Percentiles rank a stretch among this genome's conserved stretches.
These are phyloP conservation scores for Colletotrichum sojae DNA, from an alignment of 2,329 filamentous ascomycete genomes.

Conservation along the genomic window DNA sequence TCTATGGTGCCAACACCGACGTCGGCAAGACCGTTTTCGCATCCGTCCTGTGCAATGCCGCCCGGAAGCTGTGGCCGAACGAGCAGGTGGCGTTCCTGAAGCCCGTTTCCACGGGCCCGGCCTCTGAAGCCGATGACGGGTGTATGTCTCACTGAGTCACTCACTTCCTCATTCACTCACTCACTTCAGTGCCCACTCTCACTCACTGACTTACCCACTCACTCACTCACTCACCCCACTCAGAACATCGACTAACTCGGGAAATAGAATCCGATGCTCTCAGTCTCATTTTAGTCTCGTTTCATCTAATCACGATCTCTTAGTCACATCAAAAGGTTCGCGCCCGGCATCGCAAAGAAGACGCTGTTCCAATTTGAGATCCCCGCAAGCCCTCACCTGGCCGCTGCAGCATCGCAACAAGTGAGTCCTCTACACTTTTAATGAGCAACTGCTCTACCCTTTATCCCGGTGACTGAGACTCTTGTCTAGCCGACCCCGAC, in stretches of 20 bases:
- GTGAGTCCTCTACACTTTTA: slow-evolving; percentile 47
- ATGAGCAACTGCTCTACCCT: too few species aligned
- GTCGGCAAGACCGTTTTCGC: slow-evolving; percentile 89
- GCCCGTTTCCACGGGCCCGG: slow-evolving; percentile 83
- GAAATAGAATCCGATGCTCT: slow-evolving; percentile 17
- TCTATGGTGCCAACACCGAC: slow-evolving; percentile 88
- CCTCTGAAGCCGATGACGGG: slow-evolving; percentile 79
- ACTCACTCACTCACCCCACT: neutral
- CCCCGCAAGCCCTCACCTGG: slow-evolving; percentile 84
- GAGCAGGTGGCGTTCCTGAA: slow-evolving; percentile 78
- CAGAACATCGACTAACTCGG: slow-evolving; percentile 3
- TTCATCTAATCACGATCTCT: slow-evolving; percentile 8
- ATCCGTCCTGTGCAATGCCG: slow-evolving; percentile 77
- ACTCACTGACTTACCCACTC: neutral
- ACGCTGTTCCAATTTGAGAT: slow-evolving; percentile 81
- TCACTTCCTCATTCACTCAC: neutral
- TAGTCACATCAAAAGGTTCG: slow-evolving; percentile 75
- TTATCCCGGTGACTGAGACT: neutral
- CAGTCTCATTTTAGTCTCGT: neutral
- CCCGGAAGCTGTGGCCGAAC: slow-evolving; percentile 60
- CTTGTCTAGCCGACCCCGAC: slow-evolving; percentile 56
- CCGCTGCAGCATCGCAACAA: slow-evolving; percentile 66
- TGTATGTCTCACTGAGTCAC: slow-evolving; percentile 53
- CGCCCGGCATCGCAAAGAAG: slow-evolving; percentile 61
- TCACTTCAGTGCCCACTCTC: neutral